Evolutionary conservation across 1,284 basidiomycete genomes (phyloP).

Genomic region (Sanghuangporus weigelae): DNA sequence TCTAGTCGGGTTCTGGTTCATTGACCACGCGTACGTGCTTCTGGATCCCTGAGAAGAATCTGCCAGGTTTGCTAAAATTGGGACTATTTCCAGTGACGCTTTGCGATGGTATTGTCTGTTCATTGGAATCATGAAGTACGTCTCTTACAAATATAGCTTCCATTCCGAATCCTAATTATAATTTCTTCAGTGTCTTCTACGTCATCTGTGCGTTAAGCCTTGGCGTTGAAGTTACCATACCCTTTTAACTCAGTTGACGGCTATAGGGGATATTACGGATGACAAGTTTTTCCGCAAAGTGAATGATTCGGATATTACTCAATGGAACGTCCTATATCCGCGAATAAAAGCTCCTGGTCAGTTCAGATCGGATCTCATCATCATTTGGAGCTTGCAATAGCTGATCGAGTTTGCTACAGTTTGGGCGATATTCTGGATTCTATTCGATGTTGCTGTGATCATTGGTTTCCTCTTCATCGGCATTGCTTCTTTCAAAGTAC

Average conservation of each 20-base stretch:
- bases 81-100: slow-evolving; percentile 37
- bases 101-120: slow-evolving; percentile 81
- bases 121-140: slow-evolving; percentile 79
- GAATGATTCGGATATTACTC: slow-evolving; percentile 79
- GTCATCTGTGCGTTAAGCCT: slow-evolving; percentile 53
- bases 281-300: slow-evolving; percentile 82
- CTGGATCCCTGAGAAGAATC: slow-evolving; percentile 17
- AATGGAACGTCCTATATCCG: slow-evolving; percentile 68
- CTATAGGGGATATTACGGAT: slow-evolving; percentile 75
- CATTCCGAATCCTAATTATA: slow-evolving; percentile 1
- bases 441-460: slow-evolving; percentile 62
- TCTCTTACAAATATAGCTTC: slow-evolving; percentile 10
- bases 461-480: slow-evolving; percentile 69
- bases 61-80: neutral
- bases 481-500: slow-evolving; percentile 68
- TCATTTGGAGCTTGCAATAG: neutral
- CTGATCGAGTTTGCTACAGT: slow-evolving; percentile 33
- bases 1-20: slow-evolving; percentile 80
- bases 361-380: slow-evolving; percentile 20
- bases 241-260: slow-evolving; percentile 5
- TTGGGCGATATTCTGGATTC: slow-evolving; percentile 72
- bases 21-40: slow-evolving; percentile 64
- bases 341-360: slow-evolving; percentile 59
- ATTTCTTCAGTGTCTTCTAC: slow-evolving; percentile 54
- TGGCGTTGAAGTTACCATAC: neutral